Conservation (phyloP, 2,329 filamentous ascomycete genomes). For the Trichoderma sp. region DNA sequence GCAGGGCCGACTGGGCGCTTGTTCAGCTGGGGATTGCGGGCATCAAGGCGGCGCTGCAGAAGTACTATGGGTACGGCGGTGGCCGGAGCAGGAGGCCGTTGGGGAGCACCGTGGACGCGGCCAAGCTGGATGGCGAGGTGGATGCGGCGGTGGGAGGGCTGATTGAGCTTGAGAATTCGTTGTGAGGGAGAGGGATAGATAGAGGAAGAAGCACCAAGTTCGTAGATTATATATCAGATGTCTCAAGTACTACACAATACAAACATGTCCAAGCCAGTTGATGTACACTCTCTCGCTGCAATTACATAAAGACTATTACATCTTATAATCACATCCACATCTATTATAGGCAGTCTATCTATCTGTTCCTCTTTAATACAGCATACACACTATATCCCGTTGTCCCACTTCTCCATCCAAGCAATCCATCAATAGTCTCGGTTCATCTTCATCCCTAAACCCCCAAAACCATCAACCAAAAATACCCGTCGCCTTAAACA, state of each 20-base stretch:
- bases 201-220: neutral
- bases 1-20: conserved; percentile 33
- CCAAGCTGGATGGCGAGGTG: conserved; percentile 29
- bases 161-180: conserved; percentile 29
- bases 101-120: conserved; percentile 25
- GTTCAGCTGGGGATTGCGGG: conserved; percentile 34
- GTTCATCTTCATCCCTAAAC: neutral
- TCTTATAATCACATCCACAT: neutral
- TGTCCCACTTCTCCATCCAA: neutral
- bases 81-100: conserved; percentile 32
- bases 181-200: conserved; percentile 1
- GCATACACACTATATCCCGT: neutral
- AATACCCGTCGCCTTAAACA: conserved; percentile 14
- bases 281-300: neutral
- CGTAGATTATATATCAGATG: too few relatives aligned
- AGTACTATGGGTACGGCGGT: conserved; percentile 22
- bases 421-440: neutral
- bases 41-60: conserved; percentile 32
- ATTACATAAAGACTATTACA: too few relatives aligned
- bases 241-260: neutral
- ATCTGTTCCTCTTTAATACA: neutral
- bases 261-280: neutral
- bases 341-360: too few relatives aligned
- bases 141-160: conserved; percentile 24
- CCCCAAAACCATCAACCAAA: neutral